Evolutionary conservation across 371 early-diverging fungal species (phyloP).

Genomic region (Apophysomyces trapeziformis): DNA sequence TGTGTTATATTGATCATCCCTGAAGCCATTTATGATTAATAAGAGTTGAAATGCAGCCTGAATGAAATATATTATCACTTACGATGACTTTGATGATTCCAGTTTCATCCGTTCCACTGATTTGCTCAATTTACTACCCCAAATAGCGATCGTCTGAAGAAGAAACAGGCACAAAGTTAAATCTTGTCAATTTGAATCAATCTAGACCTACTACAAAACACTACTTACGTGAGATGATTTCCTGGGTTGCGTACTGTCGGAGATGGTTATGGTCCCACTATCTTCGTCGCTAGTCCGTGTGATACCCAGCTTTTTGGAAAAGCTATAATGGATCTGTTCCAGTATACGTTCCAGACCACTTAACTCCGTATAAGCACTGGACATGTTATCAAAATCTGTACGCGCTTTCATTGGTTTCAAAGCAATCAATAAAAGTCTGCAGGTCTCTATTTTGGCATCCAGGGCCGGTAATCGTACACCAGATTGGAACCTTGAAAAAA

Average conservation of each 20-base stretch:
- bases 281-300: neutral
- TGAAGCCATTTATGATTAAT: neutral
- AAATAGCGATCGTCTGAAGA: conserved; percentile 23
- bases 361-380: conserved; percentile 13
- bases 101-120: conserved; percentile 41
- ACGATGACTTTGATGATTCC: conserved; percentile 26
- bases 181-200: neutral
- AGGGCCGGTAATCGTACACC: conserved; percentile 31
- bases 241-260: neutral
- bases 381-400: conserved; percentile 10
- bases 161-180: neutral
- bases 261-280: neutral
- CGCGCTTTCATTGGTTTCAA: conserved; percentile 26
- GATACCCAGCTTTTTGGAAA: conserved; percentile 25
- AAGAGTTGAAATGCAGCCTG: neutral
- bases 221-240: neutral
- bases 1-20: conserved; percentile 28
- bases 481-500: conserved; percentile 30
- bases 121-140: conserved; percentile 39
- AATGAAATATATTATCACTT: conserved; percentile 16
- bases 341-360: conserved; percentile 25
- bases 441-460: conserved; percentile 33
- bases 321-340: conserved; percentile 23
- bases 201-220: too few species aligned
- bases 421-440: conserved; percentile 24